Base-by-base conservation (phyloP, 2,329 filamentous ascomycete genomes). In the Penicillium sp. region DNA sequence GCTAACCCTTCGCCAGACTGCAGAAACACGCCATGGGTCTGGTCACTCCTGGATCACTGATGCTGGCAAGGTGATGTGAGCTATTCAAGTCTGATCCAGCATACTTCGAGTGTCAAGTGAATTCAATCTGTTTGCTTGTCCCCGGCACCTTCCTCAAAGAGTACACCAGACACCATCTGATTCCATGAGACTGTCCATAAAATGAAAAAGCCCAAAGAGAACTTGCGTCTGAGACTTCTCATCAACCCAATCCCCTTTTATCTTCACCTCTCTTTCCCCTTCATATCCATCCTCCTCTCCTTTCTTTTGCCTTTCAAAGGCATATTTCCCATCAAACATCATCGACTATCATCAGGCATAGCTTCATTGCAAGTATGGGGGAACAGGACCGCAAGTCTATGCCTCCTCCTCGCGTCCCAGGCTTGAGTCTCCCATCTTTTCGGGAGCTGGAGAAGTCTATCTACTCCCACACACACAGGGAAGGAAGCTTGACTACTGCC, bases 181-280 rank as follows among this genome's bases (percentile, higher is more conserved):
- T 44, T 19, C 25, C 40, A 29, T 31, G 13, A 27, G 33, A 31
- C 25, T 31, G 31, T 48, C 31, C 43, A 44, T 37, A 49, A 49
- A 33, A 43, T 37, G 37, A 43, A 27, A 43, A 48, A 28, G 39
- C n/a, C 33, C 12, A 12, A 27, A 18, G 16, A 13, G 39, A 38
- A 44, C 33, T 44, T 49, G n/a, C 46, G 38, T 49, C 46, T 49
- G 46, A 49, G 33, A 43, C 22, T 27, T 28, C 19, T 49, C 46
- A 43, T 49, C 46, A 44, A 49, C 46, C 40, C 28, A 39, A 37
- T 31, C 27, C 38, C 31, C 37, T 47, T 44, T 49, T 43, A 29
- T 37, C 46, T 37, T 31, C 46, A 44, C 25, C 33, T 14, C 4
- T 10, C n/a, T 30, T 35, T 46, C 8, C 18, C 34, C 18, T 41